Evolutionary conservation across 768 basidiomycete species (phyloP), one percentile per base, ranked within the genome.

Genomic region (Trametes punicea): DNA sequence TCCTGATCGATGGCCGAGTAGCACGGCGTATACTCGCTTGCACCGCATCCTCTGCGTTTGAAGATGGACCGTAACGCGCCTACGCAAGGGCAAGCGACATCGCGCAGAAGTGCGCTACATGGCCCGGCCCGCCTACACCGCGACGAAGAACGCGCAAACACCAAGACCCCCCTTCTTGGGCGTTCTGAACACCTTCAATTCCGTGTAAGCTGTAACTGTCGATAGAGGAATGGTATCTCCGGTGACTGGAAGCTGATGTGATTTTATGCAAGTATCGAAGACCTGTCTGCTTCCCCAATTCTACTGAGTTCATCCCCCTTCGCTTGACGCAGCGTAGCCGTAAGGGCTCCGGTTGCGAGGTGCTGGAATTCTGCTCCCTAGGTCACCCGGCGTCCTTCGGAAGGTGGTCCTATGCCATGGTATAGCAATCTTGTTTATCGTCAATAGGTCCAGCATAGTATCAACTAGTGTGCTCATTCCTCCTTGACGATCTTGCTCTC

Each of bases 151-250:
- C n/a, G 56, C 69, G 51, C 69, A 66, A 21, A 74, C 75, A 29
- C 75, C 74, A 16, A 84, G 85, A 21, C 87, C 89, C 20, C 90
- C 89, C 0, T 90, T 86, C 71, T 79, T 88, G 61, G 84, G 75
- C 40, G 75, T 90, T 54, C 73, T 90, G 40, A 74, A 80, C 47
- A 27, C 21, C 21, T 30, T 25, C 40, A 30, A 18, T 11, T n/a
- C n/a, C n/a, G n/a, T n/a, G n/a, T n/a, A n/a, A n/a, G n/a, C n/a
- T n/a, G n/a, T n/a, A n/a, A n/a, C n/a, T n/a, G n/a, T n/a, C n/a
- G n/a, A n/a, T n/a, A n/a, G n/a, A n/a, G n/a, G n/a, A n/a, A n/a
- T n/a, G n/a, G n/a, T n/a, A n/a, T n/a, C n/a, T n/a, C n/a, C n/a
- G n/a, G n/a, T n/a, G n/a, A n/a, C n/a, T n/a, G n/a, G n/a, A n/a